Evolutionary conservation across 1,284 basidiomycete genomes (phyloP).

Genomic region (Boletellus dicymbophilus): DNA sequence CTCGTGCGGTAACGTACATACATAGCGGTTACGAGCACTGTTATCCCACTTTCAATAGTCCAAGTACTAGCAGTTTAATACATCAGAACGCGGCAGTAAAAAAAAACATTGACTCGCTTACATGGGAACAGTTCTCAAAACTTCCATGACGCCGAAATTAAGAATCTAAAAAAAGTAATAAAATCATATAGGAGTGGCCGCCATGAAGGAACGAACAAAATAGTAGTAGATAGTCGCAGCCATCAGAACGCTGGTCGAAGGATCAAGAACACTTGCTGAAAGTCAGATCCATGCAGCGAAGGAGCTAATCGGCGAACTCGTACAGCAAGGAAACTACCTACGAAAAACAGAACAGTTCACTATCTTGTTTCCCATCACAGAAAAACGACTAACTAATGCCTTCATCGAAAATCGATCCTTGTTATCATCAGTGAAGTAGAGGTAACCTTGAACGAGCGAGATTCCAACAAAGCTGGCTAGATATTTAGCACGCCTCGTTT

Average conservation of each 20-base stretch:
- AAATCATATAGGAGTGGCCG: background rate
- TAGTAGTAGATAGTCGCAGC: slow-evolving; percentile 20
- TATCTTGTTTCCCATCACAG: no score
- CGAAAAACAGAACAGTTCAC: background rate
- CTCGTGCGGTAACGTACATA: background rate
- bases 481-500: background rate
- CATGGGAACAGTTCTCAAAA: slow-evolving; percentile 9
- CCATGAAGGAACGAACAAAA: slow-evolving; percentile 13
- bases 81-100: slow-evolving; percentile 1
- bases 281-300: slow-evolving; percentile 2
- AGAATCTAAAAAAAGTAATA: slow-evolving; percentile 8
- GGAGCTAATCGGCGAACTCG: background rate
- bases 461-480: slow-evolving; percentile 21
- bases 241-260: slow-evolving; percentile 21
- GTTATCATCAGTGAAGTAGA: slow-evolving; percentile 19
- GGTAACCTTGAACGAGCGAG: slow-evolving; percentile 24
- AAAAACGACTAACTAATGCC: slow-evolving; percentile 12
- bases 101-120: background rate
- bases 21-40: slow-evolving; percentile 17
- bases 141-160: slow-evolving; percentile 14
- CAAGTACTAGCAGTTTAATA: slow-evolving; percentile 8
- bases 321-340: slow-evolving; percentile 21
- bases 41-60: slow-evolving; percentile 16
- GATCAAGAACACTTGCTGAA: slow-evolving; percentile 15
- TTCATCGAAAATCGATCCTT: slow-evolving; percentile 17